Evolutionary conservation across 1,284 basidiomycete genomes (phyloP), one percentile per base, ranked within the genome.

Genomic region (Puccinia novopanici): DNA sequence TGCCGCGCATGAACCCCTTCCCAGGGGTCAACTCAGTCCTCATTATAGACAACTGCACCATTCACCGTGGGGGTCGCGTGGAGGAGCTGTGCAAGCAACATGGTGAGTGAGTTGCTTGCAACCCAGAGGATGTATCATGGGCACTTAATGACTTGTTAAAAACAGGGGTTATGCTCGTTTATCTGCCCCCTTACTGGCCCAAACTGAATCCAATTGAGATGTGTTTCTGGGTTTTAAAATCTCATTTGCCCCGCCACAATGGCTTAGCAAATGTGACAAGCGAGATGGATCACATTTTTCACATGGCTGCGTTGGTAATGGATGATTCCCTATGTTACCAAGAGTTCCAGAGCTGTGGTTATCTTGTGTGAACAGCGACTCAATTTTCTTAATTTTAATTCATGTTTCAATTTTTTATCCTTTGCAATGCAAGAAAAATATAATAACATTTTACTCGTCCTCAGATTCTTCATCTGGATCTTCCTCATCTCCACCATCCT

Each of bases 131-230:
- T n/a, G n/a, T n/a, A n/a, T n/a, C n/a, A n/a, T n/a, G n/a, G n/a
- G n/a, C n/a, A n/a, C n/a, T n/a, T n/a, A n/a, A n/a, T n/a, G n/a
- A n/a, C n/a, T n/a, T n/a, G n/a, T n/a, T n/a, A n/a, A n/a, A n/a
- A n/a, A n/a, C n/a, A n/a, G n/a, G 52, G 9, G 61, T 65, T 12
- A 3, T 42, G 45, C 57, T 73, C 52, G 50, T 57, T 3, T 73
- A 73, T 50, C 30, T 73, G n/a, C 52, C 71, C 3, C 42, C 52
- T 22, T 73, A 73, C 42, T 55, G 71, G 52, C 71, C 71, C 13
- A 30, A 73, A n/a, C 52, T 73, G 9, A 73, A 73, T 30, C 71
- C 71, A 6, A 73, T 73, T 22, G 52, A 73, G 71, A 73, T 55
- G 71, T 54, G 71, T 55, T 73, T 73, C 37, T 73, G 17, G 10